A percentile compares a stretch with the other conserved stretches of the same genome.
These are phyloP conservation scores for Aspergillus sclerotiicarbonarius DNA, from an alignment of 495 filamentous ascomycete species.

Conservation along the genomic window DNA sequence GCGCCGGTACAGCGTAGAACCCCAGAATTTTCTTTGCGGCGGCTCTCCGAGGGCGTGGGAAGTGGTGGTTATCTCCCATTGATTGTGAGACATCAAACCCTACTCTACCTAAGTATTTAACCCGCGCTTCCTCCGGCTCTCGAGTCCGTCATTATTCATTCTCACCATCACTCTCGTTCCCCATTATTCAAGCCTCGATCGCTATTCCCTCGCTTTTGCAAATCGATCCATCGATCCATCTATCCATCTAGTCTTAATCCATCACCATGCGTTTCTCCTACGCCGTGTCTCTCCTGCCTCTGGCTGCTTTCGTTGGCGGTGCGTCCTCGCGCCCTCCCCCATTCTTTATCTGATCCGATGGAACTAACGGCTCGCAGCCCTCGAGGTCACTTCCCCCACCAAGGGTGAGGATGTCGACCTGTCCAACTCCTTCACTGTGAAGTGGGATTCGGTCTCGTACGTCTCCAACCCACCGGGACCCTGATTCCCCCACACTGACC, in stretches of 20 bases:
- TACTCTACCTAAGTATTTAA: not conserved
- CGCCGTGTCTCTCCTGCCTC: slow-evolving; percentile 22
- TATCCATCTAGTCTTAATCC: not conserved
- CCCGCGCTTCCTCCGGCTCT: not conserved
- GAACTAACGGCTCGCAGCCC: slow-evolving; percentile 20
- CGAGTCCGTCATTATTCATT: not conserved
- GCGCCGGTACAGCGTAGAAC: not conserved
- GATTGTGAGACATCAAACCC: not conserved
- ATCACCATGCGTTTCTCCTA: slow-evolving; percentile 28
- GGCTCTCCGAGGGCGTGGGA: not conserved
- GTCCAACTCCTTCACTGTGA: slow-evolving; percentile 31
- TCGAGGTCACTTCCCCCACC: slow-evolving; percentile 33
- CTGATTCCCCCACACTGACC: too few species aligned
- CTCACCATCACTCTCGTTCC: not conserved
- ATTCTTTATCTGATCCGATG: not conserved
- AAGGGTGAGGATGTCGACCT: slow-evolving; percentile 29
- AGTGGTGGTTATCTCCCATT: not conserved
- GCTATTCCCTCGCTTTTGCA: not conserved
- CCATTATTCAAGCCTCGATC: too few species aligned
- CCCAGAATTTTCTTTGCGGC: not conserved
- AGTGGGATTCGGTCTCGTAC: slow-evolving; percentile 38
- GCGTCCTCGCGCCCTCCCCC: too few species aligned
- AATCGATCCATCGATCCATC: too few species aligned
- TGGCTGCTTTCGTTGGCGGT: slow-evolving; percentile 23
- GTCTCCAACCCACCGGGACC: too few species aligned